Conservation (phyloP, 1,139 yeast species). For the Protomyces gravidus region DNA sequence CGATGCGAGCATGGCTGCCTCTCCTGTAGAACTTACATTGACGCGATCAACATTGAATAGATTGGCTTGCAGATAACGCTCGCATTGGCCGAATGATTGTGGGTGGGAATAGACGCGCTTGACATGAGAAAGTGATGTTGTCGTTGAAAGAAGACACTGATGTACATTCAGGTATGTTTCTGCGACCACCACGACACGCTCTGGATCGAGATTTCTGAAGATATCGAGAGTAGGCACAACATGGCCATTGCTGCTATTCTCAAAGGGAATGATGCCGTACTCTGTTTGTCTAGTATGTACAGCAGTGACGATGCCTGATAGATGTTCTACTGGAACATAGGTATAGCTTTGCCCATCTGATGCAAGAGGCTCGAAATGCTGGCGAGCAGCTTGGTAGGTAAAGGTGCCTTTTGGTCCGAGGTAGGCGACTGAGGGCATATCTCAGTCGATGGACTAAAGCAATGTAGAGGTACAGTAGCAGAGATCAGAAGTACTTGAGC, state of each 20-base stretch:
- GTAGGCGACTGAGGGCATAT: constrained; percentile 8
- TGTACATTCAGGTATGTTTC: constrained; percentile 81
- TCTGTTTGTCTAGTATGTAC: constrained; percentile 5
- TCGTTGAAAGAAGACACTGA: constrained; percentile 56
- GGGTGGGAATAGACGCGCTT: constrained; percentile 80
- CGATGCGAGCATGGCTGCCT: constrained; percentile 67
- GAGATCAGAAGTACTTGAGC: too few relatives aligned
- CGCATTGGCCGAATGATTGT: constrained; percentile 94
- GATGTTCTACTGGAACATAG: constrained; percentile 15
- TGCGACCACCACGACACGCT: constrained; percentile 43
- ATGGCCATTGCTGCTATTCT: constrained; percentile 91
- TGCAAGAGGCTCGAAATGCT: not conserved
- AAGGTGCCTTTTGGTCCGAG: constrained; percentile 28
- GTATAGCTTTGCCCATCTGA: not conserved
- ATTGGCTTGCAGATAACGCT: constrained; percentile 47
- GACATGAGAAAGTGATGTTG: constrained; percentile 45
- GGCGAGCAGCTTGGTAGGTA: constrained; percentile 23
- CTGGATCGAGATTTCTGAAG: constrained; percentile 44
- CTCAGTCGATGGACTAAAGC: not conserved
- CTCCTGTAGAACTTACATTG: constrained; percentile 77
- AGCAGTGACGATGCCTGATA: constrained; percentile 7
- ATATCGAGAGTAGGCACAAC: constrained; percentile 82
- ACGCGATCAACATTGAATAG: constrained; percentile 46
- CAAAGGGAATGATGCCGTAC: constrained; percentile 82
- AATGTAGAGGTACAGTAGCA: too few relatives aligned